A percentile compares a stretch with the other conserved stretches of the same genome.
phyloP scores from a whole-genome alignment of 768 basidiomycete species.

The Russula virescens region DNA sequence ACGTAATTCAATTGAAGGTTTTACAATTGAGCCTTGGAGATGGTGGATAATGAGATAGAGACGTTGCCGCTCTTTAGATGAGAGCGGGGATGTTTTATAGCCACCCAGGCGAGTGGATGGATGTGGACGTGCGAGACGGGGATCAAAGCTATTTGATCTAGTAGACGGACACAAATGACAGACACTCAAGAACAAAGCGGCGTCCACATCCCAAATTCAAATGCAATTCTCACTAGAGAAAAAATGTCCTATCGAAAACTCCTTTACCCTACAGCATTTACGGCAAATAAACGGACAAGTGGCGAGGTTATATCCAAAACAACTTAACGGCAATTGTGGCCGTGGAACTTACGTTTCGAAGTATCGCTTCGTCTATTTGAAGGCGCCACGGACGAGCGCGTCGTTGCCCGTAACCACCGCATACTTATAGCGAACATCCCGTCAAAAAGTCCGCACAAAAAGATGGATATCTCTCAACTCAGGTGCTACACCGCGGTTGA shows the following conservation, averaged over 20 bases:
- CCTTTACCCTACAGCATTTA: too few relatives aligned
- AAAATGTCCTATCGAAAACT: neutral
- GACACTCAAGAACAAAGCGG: neutral
- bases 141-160: neutral
- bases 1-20: neutral
- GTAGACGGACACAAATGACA: neutral
- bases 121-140: neutral
- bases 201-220: too few relatives aligned
- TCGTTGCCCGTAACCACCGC: slow-evolving; percentile 24
- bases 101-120: neutral
- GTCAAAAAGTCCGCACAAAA: neutral
- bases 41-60: neutral
- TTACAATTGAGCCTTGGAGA: neutral
- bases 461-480: slow-evolving; percentile 32
- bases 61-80: too few relatives aligned
- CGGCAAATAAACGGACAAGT: too few relatives aligned
- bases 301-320: neutral
- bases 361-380: neutral
- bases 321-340: neutral
- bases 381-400: neutral
- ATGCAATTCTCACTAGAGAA: too few relatives aligned
- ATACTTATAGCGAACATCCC: slow-evolving; percentile 32
- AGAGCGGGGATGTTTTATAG: slow-evolving; percentile 4
- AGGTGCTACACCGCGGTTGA: slow-evolving; percentile 34
- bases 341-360: neutral